These are phyloP conservation scores for Euphrasia arctica DNA, from an alignment of 305 asterid genomes.

Conservation along the genomic window DNA sequence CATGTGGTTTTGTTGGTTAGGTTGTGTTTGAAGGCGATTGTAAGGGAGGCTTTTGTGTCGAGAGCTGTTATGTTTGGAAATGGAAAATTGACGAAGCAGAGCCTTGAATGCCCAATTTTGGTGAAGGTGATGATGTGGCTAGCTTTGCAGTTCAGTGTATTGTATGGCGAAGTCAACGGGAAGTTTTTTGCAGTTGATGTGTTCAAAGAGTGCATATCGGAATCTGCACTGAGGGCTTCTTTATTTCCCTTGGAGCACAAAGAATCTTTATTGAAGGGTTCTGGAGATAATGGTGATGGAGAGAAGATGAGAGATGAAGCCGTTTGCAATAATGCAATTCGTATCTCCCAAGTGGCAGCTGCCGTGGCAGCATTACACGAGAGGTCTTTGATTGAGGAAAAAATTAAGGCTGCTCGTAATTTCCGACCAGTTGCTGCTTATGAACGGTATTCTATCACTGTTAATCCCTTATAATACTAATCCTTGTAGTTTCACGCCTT, in stretches of 20 bases:
- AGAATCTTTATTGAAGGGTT: slow-evolving; percentile 26
- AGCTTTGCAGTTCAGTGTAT: slow-evolving; percentile 49
- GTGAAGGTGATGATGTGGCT: slow-evolving; percentile 61
- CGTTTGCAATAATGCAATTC: slow-evolving; percentile 34
- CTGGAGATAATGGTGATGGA: slow-evolving; percentile 24
- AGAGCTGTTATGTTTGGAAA: slow-evolving; percentile 24
- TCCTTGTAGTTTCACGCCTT: slow-evolving; percentile 7
- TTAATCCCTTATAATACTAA: slow-evolving; percentile 4
- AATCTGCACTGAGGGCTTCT: slow-evolving; percentile 41
- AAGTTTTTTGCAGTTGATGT: slow-evolving; percentile 52
- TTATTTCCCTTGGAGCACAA: slow-evolving; percentile 41
- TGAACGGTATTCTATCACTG: slow-evolving; percentile 57
- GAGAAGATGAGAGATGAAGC: slow-evolving; percentile 26
- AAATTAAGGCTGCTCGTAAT: slow-evolving; percentile 52
- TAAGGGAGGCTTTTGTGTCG: slow-evolving; percentile 50
- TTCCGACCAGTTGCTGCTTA: slow-evolving; percentile 42
- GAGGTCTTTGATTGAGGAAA: slow-evolving; percentile 59
- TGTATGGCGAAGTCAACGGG: slow-evolving; percentile 74
- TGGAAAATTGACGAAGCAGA: slow-evolving; percentile 27
- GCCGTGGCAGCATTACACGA: slow-evolving; percentile 85
- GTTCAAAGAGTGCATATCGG: slow-evolving; percentile 52
- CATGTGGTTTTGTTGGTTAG: slow-evolving; percentile 60
- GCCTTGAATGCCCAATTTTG: slow-evolving; percentile 51
- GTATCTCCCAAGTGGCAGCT: slow-evolving; percentile 70
- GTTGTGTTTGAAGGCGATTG: slow-evolving; percentile 63